Conservation (phyloP, 768 basidiomycete genomes). For the Mycena rebaudengoi region DNA sequence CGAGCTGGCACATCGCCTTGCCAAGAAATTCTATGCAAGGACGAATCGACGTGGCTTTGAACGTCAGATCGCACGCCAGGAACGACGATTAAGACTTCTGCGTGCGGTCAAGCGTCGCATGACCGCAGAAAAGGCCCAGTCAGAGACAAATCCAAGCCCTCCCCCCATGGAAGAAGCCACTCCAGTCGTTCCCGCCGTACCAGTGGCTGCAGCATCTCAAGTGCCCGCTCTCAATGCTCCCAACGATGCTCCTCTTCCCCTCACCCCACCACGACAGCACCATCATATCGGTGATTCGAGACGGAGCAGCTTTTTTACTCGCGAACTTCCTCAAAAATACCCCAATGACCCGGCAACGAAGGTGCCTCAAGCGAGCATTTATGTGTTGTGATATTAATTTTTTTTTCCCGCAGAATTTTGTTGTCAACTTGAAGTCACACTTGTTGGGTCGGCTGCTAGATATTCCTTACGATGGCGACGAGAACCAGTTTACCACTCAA, state of each 20-base stretch:
- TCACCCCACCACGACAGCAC: too few species aligned
- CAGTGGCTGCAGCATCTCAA: too few species aligned
- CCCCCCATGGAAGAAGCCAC: neutral
- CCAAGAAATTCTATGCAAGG: too few species aligned
- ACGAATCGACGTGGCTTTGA: neutral
- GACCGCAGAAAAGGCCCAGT: neutral
- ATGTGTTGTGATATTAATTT: neutral
- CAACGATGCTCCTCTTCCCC: too few species aligned
- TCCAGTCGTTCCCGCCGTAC: too few species aligned
- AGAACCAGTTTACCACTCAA: conserved; percentile 27
- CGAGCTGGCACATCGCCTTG: conserved; percentile 38
- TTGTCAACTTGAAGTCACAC: neutral
- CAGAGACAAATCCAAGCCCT: neutral
- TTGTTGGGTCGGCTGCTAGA: neutral
- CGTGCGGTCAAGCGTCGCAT: neutral
- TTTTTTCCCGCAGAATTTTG: neutral
- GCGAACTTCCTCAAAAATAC: neutral
- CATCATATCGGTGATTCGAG: too few species aligned
- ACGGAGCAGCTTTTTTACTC: too few species aligned
- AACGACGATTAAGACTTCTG: neutral
- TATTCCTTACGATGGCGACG: conserved; percentile 11
- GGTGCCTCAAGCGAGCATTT: neutral
- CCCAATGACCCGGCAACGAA: neutral
- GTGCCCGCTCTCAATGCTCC: too few species aligned
- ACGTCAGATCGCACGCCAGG: neutral